These are phyloP conservation scores for Fusarium pininemorale DNA, from an alignment of 2,329 filamentous ascomycete species.

Conservation along the genomic window DNA sequence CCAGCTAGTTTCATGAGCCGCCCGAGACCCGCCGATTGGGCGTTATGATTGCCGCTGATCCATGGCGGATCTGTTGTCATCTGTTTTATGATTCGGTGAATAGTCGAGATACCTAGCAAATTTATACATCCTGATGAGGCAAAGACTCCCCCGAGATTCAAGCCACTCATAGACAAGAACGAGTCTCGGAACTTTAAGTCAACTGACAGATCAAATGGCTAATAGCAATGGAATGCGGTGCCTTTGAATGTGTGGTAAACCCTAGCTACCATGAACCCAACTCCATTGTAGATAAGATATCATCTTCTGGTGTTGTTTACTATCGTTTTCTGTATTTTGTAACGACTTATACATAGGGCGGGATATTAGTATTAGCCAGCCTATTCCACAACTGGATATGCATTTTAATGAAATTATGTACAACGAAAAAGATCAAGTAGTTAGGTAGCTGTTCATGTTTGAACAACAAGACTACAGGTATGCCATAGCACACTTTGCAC, in stretches of 20 bases:
- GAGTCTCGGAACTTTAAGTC: neutral
- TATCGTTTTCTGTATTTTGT: no score
- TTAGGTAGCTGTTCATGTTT: neutral
- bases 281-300: neutral
- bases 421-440: neutral
- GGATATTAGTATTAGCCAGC: neutral
- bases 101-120: slow-evolving; percentile 16
- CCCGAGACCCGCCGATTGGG: slow-evolving; percentile 23
- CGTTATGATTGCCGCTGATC: slow-evolving; percentile 1
- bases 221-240: neutral
- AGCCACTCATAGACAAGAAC: slow-evolving; percentile 30
- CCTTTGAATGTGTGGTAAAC: neutral
- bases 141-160: slow-evolving; percentile 14
- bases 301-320: neutral
- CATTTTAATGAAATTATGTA: neutral
- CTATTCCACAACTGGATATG: neutral
- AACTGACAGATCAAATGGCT: no score
- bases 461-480: neutral
- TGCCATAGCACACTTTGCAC: neutral
- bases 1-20: slow-evolving; percentile 19
- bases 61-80: neutral
- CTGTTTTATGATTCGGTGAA: slow-evolving; percentile 27
- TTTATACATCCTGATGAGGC: slow-evolving; percentile 23
- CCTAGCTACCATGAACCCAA: neutral
- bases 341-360: neutral